Evolutionary conservation across 257 asterid genomes (phyloP), one percentile per base, ranked within the genome.

Genomic region (Anisodus acutangulus): DNA sequence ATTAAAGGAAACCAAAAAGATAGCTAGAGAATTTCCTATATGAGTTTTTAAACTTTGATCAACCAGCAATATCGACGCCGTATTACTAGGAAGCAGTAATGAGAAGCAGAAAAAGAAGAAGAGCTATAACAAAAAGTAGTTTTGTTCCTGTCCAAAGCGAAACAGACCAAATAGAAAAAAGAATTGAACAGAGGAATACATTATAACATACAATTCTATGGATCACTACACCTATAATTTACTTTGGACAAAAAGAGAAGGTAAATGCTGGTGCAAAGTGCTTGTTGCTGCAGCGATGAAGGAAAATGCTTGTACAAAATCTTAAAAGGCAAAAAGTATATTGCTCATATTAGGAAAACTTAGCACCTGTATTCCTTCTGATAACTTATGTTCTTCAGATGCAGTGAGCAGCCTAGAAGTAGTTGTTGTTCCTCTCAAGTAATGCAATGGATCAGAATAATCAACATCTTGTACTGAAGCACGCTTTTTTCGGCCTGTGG

Each of bases 361-460:
- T 64, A 63, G 79, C 84, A 95, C 99, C 97, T 95, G 98, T 82
- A 94, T 93, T 88, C 98, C 99, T 83, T 67, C 89, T 58, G 99
- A 94, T 85, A 95, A 89, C 87, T 86, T 84, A 68, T 88, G 95
- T 89, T 95, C 99, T 90, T 95, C 99, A 17, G 98, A 85, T 71
- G 93, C 89, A 68, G 97, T 91, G 39, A 94, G 96, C 26, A 95
- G 97, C 93, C 88, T 91, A 31, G 95, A 91, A 78, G 89, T 60
- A 86, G 88, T 90, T 45, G 99, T 88, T 13, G 94, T 91, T 83
- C 93, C 97, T 88, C 97, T 91, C 59, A 95, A 85, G 87, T 93
- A 92, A 31, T 95, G 97, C 79, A 95, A 87, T 4, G 98, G 99
- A 63, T 95, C 99, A 68, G 90, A 70, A 86, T 92, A 91, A 88